Percentiles rank a stretch among this genome's conserved stretches.
These are phyloP conservation scores for Linnemannia hyalina DNA, from an alignment of 192 early-diverging fungal genomes.

Conservation along the genomic window DNA sequence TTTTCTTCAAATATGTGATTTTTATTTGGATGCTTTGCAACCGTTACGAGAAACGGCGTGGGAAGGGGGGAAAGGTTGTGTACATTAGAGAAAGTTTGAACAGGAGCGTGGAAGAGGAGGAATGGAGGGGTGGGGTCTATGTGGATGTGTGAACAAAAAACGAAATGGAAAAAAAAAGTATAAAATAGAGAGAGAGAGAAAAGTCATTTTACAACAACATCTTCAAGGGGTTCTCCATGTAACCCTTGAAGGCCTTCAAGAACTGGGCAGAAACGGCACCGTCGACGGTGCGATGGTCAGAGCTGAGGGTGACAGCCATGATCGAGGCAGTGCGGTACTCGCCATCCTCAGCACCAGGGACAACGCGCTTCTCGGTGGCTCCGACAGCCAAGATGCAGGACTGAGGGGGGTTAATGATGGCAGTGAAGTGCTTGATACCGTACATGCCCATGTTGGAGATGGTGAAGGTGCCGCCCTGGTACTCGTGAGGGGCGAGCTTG, in stretches of 20 bases:
- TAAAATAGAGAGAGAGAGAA: neutral
- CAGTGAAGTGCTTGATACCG: constrained; percentile 93
- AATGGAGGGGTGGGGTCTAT: neutral
- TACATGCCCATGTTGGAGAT: constrained; percentile 99
- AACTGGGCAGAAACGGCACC: constrained; percentile 94
- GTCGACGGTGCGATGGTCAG: constrained; percentile 96
- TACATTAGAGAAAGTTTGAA: constrained; percentile 18
- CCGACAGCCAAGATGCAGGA: constrained; percentile 95
- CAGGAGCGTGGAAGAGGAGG: neutral
- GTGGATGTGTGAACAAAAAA: neutral
- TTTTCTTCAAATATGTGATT: neutral
- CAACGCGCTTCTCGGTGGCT: constrained; percentile 78
- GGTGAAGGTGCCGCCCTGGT: constrained; percentile 97
- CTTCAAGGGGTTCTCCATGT: constrained; percentile 95
- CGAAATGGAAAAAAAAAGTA: neutral
- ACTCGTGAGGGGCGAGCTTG: constrained; percentile 95
- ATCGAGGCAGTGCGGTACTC: constrained; percentile 81
- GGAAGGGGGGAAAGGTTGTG: neutral
- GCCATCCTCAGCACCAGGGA: constrained; percentile 72
- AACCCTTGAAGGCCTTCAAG: constrained; percentile 88
- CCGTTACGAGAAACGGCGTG: neutral
- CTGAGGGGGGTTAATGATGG: constrained; percentile 98
- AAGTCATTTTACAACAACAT: constrained; percentile 84
- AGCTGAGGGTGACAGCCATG: constrained; percentile 90
- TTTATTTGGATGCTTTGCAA: constrained; percentile 19